These are phyloP conservation scores for Erysimum cheiri DNA, from an alignment of 441 rosid species.

Conservation along the genomic window DNA sequence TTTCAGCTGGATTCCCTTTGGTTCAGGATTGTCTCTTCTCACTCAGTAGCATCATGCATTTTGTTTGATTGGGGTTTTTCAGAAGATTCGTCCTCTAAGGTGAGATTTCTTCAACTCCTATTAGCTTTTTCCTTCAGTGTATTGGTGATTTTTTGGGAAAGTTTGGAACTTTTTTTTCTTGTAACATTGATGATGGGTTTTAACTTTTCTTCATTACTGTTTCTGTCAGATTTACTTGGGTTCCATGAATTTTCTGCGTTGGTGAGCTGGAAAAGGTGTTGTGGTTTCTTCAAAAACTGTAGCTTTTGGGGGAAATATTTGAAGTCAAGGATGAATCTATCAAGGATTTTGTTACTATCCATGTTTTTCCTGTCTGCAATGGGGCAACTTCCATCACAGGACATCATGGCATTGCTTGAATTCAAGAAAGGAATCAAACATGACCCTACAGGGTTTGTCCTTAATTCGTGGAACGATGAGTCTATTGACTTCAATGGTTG, in stretches of 20 bases:
- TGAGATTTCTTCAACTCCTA: constrained; percentile 33
- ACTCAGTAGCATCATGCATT: constrained; percentile 30
- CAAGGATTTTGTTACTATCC: constrained; percentile 55
- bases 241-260: constrained; percentile 37
- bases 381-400: constrained; percentile 98
- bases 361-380: constrained; percentile 55
- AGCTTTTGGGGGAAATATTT: constrained; percentile 23
- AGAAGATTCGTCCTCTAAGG: constrained; percentile 39
- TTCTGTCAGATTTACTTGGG: constrained; percentile 38
- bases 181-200: constrained; percentile 12
- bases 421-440: constrained; percentile 94
- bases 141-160: constrained; percentile 6
- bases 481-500: constrained; percentile 95
- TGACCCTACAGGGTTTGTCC: constrained; percentile 93
- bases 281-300: constrained; percentile 33
- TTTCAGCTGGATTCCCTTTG: constrained; percentile 40
- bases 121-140: constrained; percentile 12
- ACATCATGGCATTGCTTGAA: constrained; percentile 88
- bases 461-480: constrained; percentile 94
- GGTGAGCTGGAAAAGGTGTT: constrained; percentile 38
- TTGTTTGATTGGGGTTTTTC: constrained; percentile 30
- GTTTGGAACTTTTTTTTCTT: constrained; percentile 29
- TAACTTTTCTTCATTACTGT: constrained; percentile 29
- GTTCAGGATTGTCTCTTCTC: constrained; percentile 43
- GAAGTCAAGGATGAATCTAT: constrained; percentile 58